Evolutionary conservation across 805 yeast species (phyloP).

Genomic region (Barnettozyma sucrosica): DNA sequence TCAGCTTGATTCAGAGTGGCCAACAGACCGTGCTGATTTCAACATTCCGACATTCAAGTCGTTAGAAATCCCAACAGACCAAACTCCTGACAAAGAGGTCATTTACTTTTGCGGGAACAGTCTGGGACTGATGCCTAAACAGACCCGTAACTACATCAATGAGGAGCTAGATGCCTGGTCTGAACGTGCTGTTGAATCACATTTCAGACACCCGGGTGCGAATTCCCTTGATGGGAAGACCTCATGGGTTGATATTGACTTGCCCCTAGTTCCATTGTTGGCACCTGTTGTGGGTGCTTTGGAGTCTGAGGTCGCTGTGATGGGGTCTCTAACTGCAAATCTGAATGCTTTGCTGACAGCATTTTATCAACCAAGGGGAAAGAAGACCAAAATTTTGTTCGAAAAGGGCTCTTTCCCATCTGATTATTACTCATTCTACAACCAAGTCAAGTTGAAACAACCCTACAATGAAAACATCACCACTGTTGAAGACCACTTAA

Average conservation of each 20-base stretch:
- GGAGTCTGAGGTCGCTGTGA: constrained; percentile 73
- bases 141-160: constrained; percentile 49
- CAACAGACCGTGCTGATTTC: constrained; percentile 42
- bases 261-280: constrained; percentile 63
- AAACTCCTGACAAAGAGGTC: constrained; percentile 22
- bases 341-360: constrained; percentile 67
- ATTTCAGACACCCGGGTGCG: constrained; percentile 58
- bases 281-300: constrained; percentile 75
- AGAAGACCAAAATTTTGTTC: constrained; percentile 64
- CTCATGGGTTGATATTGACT: constrained; percentile 80
- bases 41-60: constrained; percentile 61
- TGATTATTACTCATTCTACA: constrained; percentile 79
- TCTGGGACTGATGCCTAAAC: constrained; percentile 81
- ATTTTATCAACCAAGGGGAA: constrained; percentile 64
- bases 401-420: constrained; percentile 91
- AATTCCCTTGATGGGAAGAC: constrained; percentile 39
- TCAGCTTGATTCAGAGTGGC: constrained; percentile 18
- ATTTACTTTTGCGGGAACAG: constrained; percentile 88
- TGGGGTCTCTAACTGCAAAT: constrained; percentile 83
- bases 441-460: constrained; percentile 54
- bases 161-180: constrained; percentile 82
- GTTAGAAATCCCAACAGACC: constrained; percentile 35
- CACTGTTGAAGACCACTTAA: constrained; percentile 44
- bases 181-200: constrained; percentile 75
- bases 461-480: constrained; percentile 38